Percentiles rank a stretch among this genome's conserved stretches.
phyloP scores from a whole-genome alignment of 1,284 basidiomycete species.

The Inonotus obliquus region DNA sequence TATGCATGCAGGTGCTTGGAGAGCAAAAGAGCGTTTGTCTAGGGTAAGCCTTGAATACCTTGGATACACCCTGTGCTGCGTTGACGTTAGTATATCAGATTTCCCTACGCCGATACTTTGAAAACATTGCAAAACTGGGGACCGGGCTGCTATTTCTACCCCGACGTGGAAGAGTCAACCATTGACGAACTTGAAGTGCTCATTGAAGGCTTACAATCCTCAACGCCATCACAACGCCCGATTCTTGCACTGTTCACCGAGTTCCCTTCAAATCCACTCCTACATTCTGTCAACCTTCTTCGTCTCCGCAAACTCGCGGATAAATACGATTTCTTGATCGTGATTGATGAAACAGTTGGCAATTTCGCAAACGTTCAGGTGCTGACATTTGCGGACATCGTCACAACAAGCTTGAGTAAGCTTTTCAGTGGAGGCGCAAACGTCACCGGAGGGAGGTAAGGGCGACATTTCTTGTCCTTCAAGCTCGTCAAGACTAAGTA shows the following conservation, averaged over 20 bases:
- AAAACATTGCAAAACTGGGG: conserved; percentile 98
- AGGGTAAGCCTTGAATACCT: conserved; percentile 36
- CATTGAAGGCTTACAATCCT: conserved; percentile 30
- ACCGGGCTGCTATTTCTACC: conserved; percentile 88
- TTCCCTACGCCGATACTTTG: conserved; percentile 94
- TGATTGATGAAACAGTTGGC: conserved; percentile 95
- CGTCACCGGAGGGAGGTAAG: conserved; percentile 95
- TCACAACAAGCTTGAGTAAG: conserved; percentile 91
- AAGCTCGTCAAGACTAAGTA: background rate
- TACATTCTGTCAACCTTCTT: conserved; percentile 78
- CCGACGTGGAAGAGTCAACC: conserved; percentile 74
- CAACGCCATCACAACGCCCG: conserved; percentile 31
- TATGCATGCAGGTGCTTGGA: conserved; percentile 44
- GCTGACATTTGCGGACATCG: conserved; percentile 83
- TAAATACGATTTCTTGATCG: conserved; percentile 82
- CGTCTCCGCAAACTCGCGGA: conserved; percentile 81
- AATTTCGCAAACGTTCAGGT: conserved; percentile 96
- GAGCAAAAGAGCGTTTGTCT: conserved; percentile 81
- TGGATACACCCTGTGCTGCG: background rate
- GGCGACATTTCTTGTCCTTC: conserved; percentile 8
- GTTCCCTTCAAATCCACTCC: conserved; percentile 93
- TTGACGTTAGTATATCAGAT: conserved; percentile 38
- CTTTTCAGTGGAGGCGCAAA: conserved; percentile 95
- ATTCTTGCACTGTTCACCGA: conserved; percentile 73
- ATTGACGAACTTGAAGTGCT: conserved; percentile 69